Evolutionary conservation across 2,329 filamentous ascomycete genomes (phyloP), one percentile per base, ranked within the genome.

Genomic region (Macrophomina pseudophaseolina): DNA sequence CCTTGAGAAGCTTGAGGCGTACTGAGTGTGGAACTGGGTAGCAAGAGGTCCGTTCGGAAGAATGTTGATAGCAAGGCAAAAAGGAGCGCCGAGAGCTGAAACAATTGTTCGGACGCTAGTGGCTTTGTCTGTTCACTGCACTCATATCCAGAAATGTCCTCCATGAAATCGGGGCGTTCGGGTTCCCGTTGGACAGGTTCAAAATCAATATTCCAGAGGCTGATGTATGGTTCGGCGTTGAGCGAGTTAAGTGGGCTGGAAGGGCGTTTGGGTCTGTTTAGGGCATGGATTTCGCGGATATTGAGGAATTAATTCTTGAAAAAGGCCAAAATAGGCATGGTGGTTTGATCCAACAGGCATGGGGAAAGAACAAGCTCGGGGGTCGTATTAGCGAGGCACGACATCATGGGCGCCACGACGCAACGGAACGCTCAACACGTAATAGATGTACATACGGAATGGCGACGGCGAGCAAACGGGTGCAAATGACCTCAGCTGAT

Each of bases 1-100:
- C 4, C 58, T 68, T 12, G 66, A 67, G 33, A 56, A 58, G n/a
- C 46, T 67, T 32, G 66, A 67, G 12, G 65, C 65, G 18, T 63
- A 44, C 18, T 66, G 51, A 65, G 30, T 3, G 32, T 23, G 44
- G 44, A 49, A 28, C 14, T 40, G 23, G 12, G 42, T 14, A 44
- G 42, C 42, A n/a, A 5, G 16, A 12, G 12, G 16, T 44, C 16
- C 11, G 46, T 28, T 49, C 16, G n/a, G 6, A 28, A 38, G 35
- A 12, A 38, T 12, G 6, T 38, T 12, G 35, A 38, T 12, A 38
- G 11, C 2, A 28, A 49, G 46, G 30, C 16, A 5, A 12, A n/a
- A 44, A n/a, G 42, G 42, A 44, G 42, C 42, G 42, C 42, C 11
- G 11, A 44, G 52, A 18, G 14, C 23, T 38, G 32, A 12, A 44